Conservation (phyloP, 225 moss, liverwort and hornwort species). For the Physcomitrellopsis africana region DNA sequence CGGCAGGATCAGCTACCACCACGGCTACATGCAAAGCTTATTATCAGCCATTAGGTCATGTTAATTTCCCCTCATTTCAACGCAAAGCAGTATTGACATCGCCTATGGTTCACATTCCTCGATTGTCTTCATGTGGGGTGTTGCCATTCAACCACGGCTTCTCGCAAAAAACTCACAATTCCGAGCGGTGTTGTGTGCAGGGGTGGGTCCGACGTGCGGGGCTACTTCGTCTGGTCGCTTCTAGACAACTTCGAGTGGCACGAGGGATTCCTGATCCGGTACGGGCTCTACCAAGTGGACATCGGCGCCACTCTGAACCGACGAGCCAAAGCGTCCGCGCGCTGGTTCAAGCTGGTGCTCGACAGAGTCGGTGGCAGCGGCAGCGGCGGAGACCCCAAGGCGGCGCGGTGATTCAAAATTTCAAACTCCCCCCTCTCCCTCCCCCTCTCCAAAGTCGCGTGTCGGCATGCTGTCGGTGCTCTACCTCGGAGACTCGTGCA, state of each 20-base stretch:
- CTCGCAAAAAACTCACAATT: too few species aligned
- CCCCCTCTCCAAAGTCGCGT: too few species aligned
- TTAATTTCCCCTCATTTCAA: background rate
- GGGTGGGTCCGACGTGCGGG: slow-evolving; percentile 26
- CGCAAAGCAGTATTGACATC: too few species aligned
- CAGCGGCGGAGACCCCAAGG: too few species aligned
- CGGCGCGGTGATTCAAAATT: too few species aligned
- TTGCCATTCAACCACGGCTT: too few species aligned
- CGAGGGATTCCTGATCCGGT: slow-evolving; percentile 15
- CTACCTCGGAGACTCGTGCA: too few species aligned
- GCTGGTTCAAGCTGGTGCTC: slow-evolving; percentile 23
- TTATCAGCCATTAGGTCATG: slow-evolving; percentile 25
- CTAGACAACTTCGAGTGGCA: slow-evolving; percentile 33
- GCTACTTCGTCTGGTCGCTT: slow-evolving; percentile 35
- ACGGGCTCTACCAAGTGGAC: slow-evolving; percentile 31
- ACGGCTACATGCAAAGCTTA: slow-evolving; percentile 30
- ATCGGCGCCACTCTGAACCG: background rate
- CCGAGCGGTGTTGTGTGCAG: slow-evolving; percentile 2
- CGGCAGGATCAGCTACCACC: slow-evolving; percentile 26
- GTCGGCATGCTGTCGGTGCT: too few species aligned
- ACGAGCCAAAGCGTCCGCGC: slow-evolving; percentile 24
- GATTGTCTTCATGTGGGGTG: background rate
- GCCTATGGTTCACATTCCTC: background rate
- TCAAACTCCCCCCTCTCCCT: too few species aligned
- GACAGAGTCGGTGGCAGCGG: too few species aligned